Percentiles rank a stretch among this genome's conserved stretches.
Conservation (phyloP, 2,329 filamentous ascomycete genomes). For the Sporothrix schenckii region DNA sequence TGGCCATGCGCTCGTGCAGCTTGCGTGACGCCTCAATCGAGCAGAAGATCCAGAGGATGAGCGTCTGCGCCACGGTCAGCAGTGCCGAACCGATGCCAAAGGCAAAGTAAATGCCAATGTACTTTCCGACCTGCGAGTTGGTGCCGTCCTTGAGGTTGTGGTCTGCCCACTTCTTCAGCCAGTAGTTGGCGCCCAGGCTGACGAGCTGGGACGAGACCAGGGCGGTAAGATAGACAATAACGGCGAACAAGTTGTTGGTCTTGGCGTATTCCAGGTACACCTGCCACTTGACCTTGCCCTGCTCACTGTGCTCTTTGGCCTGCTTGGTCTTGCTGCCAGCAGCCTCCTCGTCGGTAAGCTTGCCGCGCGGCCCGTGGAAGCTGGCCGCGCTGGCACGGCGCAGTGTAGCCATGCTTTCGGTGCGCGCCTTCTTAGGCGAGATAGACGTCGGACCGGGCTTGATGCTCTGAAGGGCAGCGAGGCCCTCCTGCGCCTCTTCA, state of each 20-base stretch:
- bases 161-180: conserved; percentile 94
- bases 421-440: conserved; percentile 54
- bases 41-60: conserved; percentile 99
- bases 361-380: conserved; percentile 83
- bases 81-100: conserved; percentile 85
- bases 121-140: conserved; percentile 82
- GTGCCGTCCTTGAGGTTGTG: conserved; percentile 66
- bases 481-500: conserved; percentile 75
- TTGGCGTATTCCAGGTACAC: conserved; percentile 95
- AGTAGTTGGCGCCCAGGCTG: conserved; percentile 81
- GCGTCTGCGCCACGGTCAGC: conserved; percentile 85
- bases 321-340: conserved; percentile 77
- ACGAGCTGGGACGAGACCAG: conserved; percentile 79
- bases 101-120: conserved; percentile 92
- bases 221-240: conserved; percentile 75
- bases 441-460: conserved; percentile 50
- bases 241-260: conserved; percentile 85
- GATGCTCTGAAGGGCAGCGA: conserved; percentile 77
- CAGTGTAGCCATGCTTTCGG: conserved; percentile 76
- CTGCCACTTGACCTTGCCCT: conserved; percentile 97
- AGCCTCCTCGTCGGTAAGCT: conserved; percentile 81
- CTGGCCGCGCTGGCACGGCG: conserved; percentile 90
- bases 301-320: conserved; percentile 82
- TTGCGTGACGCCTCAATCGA: conserved; percentile 98
- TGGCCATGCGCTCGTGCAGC: conserved; percentile 95